Percentiles rank a stretch among this genome's conserved stretches.
These are phyloP conservation scores for Rosa chinensis DNA, from an alignment of 306 rosid genomes.

Conservation along the genomic window DNA sequence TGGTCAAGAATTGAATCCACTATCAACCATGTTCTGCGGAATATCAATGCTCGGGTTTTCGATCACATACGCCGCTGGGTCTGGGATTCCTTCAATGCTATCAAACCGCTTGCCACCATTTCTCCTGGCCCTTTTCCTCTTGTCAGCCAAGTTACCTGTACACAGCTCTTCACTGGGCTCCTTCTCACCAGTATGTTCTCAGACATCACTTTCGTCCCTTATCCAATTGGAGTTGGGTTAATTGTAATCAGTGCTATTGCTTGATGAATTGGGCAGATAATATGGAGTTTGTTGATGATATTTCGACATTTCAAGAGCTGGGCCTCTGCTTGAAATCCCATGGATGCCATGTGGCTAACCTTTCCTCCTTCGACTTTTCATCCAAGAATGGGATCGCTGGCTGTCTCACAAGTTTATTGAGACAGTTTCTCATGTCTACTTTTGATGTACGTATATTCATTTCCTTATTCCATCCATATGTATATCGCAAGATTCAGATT, in stretches of 20 bases:
- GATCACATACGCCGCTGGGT: constrained; percentile 67
- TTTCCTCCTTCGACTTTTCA: constrained; percentile 70
- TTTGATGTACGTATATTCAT: constrained; percentile 51
- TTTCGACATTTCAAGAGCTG: constrained; percentile 80
- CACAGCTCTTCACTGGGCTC: constrained; percentile 62
- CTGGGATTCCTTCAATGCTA: constrained; percentile 50
- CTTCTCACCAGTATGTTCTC: constrained; percentile 66
- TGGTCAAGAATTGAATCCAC: constrained; percentile 74
- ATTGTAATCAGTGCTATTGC: neutral
- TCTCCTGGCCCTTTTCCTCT: constrained; percentile 60
- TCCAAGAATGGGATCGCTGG: constrained; percentile 80
- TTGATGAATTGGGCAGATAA: constrained; percentile 58
- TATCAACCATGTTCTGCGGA: constrained; percentile 68
- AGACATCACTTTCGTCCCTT: too few species aligned
- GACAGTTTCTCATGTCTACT: constrained; percentile 54
- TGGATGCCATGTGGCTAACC: constrained; percentile 79
- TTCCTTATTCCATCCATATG: neutral
- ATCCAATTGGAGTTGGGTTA: neutral
- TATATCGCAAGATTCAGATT: neutral
- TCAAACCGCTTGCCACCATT: constrained; percentile 44
- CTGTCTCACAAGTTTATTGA: constrained; percentile 72
- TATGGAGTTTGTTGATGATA: constrained; percentile 87
- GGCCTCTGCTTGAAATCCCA: constrained; percentile 68
- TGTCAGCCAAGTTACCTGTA: constrained; percentile 41
- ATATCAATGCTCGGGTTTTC: constrained; percentile 55